phyloP scores from a whole-genome alignment of 352 stramenopile species.

The Thraustochytrium sp. region DNA sequence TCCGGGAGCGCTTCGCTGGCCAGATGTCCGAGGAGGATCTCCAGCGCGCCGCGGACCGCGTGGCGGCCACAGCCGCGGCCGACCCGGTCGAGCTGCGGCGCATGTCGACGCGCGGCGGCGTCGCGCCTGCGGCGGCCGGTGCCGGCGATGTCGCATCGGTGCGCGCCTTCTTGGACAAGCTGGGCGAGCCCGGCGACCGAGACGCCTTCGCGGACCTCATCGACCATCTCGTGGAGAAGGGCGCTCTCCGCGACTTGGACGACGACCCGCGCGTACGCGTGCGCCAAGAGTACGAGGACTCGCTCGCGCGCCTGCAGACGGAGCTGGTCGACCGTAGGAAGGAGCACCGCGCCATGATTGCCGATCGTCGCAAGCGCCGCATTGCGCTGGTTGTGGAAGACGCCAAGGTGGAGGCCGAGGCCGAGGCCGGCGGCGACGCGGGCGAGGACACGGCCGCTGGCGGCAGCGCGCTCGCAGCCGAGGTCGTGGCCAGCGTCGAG shows the following conservation, averaged over 20 bases:
- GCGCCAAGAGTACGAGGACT: neutral
- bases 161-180: neutral
- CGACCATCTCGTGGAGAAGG: neutral
- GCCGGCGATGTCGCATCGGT: neutral
- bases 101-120: neutral
- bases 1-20: neutral
- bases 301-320: neutral
- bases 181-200: neutral
- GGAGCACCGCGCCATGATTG: neutral
- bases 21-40: neutral
- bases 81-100: neutral
- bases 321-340: neutral
- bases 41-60: no score
- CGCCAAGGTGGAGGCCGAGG: neutral
- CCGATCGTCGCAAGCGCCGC: neutral
- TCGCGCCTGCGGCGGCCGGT: neutral
- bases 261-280: neutral
- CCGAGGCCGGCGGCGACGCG: neutral
- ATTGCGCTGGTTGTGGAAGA: constrained; percentile 22
- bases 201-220: neutral
- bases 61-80: neutral
- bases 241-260: neutral
- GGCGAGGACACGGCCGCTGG: neutral
- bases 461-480: neutral
- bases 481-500: neutral